Evolutionary conservation across 345 rosid species (phyloP).

Genomic region (Melaleuca quinquenervia): DNA sequence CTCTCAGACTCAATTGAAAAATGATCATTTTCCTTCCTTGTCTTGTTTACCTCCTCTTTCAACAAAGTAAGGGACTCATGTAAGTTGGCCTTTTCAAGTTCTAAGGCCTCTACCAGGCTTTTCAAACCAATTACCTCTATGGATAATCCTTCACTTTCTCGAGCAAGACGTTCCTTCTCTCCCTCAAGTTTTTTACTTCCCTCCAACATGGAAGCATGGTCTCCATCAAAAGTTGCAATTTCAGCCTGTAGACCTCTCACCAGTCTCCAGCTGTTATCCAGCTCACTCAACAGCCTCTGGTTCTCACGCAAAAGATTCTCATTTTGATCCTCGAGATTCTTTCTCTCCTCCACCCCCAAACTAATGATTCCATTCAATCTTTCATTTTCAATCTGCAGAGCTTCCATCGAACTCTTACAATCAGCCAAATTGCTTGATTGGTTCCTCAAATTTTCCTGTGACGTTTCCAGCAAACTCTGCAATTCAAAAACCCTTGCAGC

Average conservation of each 20-base stretch:
- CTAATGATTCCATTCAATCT: conserved; percentile 30
- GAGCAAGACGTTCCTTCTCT: conserved; percentile 35
- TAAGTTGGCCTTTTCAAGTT: conserved; percentile 40
- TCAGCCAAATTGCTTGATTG: conserved; percentile 34
- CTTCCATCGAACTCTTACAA: conserved; percentile 24
- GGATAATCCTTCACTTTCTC: conserved; percentile 30
- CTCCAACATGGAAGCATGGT: conserved; percentile 20
- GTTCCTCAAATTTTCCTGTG: conserved; percentile 25
- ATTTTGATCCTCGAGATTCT: conserved; percentile 33
- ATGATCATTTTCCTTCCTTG: conserved; percentile 42
- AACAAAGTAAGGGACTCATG: conserved; percentile 25
- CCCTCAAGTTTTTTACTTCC: conserved; percentile 38
- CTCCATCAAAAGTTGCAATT: conserved; percentile 25
- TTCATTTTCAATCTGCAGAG: conserved; percentile 47
- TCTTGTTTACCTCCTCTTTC: conserved; percentile 35
- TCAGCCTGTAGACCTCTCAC: conserved; percentile 44
- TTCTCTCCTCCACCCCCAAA: conserved; percentile 37
- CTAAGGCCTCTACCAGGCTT: conserved; percentile 31
- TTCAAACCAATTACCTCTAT: conserved; percentile 31
- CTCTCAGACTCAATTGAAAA: conserved; percentile 39
- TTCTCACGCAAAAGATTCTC: conserved; percentile 19
- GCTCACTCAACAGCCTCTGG: conserved; percentile 43
- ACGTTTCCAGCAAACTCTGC: conserved; percentile 49
- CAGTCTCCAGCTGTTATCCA: conserved; percentile 42
- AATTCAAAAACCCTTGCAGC: conserved; percentile 36